Base-by-base conservation (phyloP, 2,329 filamentous ascomycete genomes). In the Penicillium sp. region DNA sequence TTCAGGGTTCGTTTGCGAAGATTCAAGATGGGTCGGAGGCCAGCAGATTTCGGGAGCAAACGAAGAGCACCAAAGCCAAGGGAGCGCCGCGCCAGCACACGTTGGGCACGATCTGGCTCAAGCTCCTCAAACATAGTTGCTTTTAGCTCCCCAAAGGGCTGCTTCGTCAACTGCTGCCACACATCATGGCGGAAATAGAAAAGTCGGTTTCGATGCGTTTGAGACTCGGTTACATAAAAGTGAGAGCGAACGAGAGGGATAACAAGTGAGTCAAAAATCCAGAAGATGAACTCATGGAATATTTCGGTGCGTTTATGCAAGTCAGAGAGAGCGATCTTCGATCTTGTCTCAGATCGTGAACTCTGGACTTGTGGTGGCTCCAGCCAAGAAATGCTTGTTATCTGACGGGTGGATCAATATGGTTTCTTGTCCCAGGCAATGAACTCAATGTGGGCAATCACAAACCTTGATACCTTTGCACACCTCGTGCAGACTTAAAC, bases 121-220 rank as follows among this genome's bases (percentile, higher is more conserved):
- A 97, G 76, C 63, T 94, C 89, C 60, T 94, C 88, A 59, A 97
- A 90, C 82, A 95, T 91, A 8, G 76, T 81, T 2, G 75, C 62
- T 66, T 88, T 94, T 19, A 97, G 75, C 0, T 76, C 75, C 1
- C 79, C 71, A 68, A 97, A 77, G 0, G 87, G 84, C 7, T 91
- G 89, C 62, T 92, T 86, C 1, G 87, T 84, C 32, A 97, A 73
- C 38, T 81, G 81, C 47, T 83, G 84, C 94, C 94, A 99, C 9
- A 94, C 80, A 71, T 99, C 94, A 61, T 99, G 94, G 4, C 93
- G 88, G 69, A 97, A 97, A 74, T 91, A 99, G 71, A 96, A 96
- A 0, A 97, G 76, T 27, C 85, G 84, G 64, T 94, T 91, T 14
- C 88, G 86, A 67, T 96, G 85, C 1, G 80, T 79, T 59, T 85